These are phyloP conservation scores for Populus simonii DNA, from an alignment of 345 rosid genomes.

Conservation along the genomic window DNA sequence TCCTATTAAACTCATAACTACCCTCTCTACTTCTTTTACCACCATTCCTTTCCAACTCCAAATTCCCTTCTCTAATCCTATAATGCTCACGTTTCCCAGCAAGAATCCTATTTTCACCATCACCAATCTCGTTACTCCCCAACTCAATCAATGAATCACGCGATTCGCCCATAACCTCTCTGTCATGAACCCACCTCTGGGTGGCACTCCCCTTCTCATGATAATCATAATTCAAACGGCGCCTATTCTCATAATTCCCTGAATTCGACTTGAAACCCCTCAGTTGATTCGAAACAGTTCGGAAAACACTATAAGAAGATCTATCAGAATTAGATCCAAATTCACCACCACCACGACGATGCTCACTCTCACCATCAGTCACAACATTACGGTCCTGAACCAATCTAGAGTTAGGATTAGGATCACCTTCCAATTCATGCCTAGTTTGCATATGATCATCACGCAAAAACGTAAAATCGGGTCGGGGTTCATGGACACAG, in stretches of 20 bases:
- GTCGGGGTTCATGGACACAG: background rate
- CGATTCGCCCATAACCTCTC: constrained; percentile 25
- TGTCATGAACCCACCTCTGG: constrained; percentile 35
- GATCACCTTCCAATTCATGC: constrained; percentile 39
- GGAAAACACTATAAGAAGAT: constrained; percentile 39
- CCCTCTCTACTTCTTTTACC: constrained; percentile 49
- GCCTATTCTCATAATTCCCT: constrained; percentile 17
- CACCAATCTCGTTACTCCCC: constrained; percentile 21
- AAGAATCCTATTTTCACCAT: constrained; percentile 28
- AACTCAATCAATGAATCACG: constrained; percentile 25
- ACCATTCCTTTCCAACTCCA: constrained; percentile 38
- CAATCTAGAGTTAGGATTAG: constrained; percentile 35
- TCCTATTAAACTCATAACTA: constrained; percentile 41
- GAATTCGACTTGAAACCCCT: constrained; percentile 32
- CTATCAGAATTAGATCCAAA: constrained; percentile 37
- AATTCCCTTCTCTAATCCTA: constrained; percentile 18
- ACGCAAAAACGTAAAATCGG: constrained; percentile 28
- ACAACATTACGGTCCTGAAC: constrained; percentile 30
- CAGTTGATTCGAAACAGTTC: constrained; percentile 13
- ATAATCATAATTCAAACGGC: constrained; percentile 12
- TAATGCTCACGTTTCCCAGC: constrained; percentile 37
- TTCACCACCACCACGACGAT: constrained; percentile 26
- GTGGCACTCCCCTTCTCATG: constrained; percentile 29
- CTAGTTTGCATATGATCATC: constrained; percentile 24
- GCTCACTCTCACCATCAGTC: constrained; percentile 18